phyloP scores from a whole-genome alignment of 805 yeast species.

The Blastobotrys muscicola region DNA sequence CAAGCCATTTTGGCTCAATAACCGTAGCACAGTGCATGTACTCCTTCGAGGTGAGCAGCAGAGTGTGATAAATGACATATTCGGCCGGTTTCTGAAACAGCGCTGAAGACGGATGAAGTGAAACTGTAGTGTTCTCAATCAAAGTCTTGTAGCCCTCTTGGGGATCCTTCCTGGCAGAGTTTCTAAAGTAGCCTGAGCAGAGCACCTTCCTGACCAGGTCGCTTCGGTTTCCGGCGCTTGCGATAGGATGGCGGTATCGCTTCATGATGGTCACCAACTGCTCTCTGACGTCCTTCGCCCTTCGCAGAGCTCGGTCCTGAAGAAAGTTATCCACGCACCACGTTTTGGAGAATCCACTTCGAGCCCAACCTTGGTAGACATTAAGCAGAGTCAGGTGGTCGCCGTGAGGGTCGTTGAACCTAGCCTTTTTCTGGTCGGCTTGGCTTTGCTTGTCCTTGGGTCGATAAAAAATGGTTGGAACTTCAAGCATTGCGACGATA shows the following conservation, averaged over 20 bases:
- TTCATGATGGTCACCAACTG: conserved; percentile 50
- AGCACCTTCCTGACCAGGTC: conserved; percentile 42
- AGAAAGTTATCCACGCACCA: conserved; percentile 86
- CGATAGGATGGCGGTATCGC: conserved; percentile 22
- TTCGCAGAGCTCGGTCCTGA: conserved; percentile 60
- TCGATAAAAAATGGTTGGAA: conserved; percentile 58
- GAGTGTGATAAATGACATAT: conserved; percentile 67
- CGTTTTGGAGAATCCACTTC: conserved; percentile 51
- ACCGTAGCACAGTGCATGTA: conserved; percentile 74
- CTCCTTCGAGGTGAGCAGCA: conserved; percentile 78
- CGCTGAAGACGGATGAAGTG: conserved; percentile 79
- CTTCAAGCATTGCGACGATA: conserved; percentile 76
- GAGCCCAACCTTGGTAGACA: conserved; percentile 69
- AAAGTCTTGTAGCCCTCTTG: conserved; percentile 41
- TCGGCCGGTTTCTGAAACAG: conserved; percentile 70
- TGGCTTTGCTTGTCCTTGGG: conserved; percentile 53
- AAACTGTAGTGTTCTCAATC: conserved; percentile 38
- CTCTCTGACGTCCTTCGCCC: conserved; percentile 60
- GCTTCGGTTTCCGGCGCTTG: conserved; percentile 26
- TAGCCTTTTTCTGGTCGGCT: conserved; percentile 55
- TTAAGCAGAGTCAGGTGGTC: conserved; percentile 74
- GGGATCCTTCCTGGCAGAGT: conserved; percentile 54
- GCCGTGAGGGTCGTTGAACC: conserved; percentile 49
- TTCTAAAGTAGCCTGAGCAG: conserved; percentile 60
- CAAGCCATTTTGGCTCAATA: conserved; percentile 60